Conservation (phyloP, 2,329 filamentous ascomycete genomes). For the Aspergillus sp. region DNA sequence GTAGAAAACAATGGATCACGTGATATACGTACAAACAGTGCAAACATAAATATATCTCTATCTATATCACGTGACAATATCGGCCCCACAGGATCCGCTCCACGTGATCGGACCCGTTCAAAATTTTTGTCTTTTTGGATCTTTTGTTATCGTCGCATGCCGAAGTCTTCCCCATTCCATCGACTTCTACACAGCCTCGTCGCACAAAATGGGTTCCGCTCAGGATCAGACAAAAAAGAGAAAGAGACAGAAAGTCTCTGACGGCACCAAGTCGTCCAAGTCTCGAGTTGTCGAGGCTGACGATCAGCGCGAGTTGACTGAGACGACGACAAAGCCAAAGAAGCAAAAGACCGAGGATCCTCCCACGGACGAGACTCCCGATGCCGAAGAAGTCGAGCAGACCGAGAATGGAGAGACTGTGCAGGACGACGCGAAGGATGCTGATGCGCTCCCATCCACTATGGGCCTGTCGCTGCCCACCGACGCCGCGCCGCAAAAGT, state of each 20-base stretch:
- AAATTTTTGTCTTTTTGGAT: neutral
- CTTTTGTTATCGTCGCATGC: neutral
- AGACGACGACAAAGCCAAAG: neutral
- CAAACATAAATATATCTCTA: neutral
- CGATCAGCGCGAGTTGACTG: neutral
- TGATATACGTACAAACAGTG: neutral
- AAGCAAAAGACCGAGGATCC: neutral
- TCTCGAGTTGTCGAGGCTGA: neutral
- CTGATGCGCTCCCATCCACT: neutral
- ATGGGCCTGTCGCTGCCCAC: slow-evolving; percentile 1
- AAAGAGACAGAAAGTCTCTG: slow-evolving; percentile 1
- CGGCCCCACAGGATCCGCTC: neutral
- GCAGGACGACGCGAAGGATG: neutral
- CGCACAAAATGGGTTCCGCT: neutral
- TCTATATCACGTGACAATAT: neutral
- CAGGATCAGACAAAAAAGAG: neutral
- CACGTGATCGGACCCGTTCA: neutral
- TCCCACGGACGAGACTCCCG: neutral
- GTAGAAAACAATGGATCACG: no score
- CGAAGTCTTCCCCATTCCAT: neutral
- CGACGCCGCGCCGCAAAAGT: slow-evolving; percentile 64
- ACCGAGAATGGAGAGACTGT: neutral
- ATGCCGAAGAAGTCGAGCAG: neutral
- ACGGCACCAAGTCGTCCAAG: neutral
- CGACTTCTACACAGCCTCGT: neutral